phyloP scores from a whole-genome alignment of 2,329 filamentous ascomycete species.

The Celoporthe dispersa region DNA sequence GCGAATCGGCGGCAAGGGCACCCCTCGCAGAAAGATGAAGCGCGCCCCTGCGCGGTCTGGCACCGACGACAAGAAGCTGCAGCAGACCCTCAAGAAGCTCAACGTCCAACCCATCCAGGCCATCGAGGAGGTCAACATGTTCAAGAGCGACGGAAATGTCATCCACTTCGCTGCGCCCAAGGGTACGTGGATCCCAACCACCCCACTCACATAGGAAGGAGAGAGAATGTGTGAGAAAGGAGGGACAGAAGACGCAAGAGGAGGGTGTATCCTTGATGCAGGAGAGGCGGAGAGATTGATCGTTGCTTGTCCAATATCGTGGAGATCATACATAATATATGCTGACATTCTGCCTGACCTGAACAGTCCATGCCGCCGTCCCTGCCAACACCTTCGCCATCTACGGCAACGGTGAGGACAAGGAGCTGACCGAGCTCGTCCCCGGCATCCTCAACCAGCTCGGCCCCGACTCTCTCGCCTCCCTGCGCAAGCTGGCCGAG shows the following conservation, averaged over 20 bases:
- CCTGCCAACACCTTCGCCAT: constrained; percentile 99
- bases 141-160: constrained; percentile 99
- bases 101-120: constrained; percentile 99
- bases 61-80: constrained; percentile 99
- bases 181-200: constrained; percentile 59
- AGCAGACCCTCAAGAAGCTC: constrained; percentile 96
- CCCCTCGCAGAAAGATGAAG: constrained; percentile 97
- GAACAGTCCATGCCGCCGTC: constrained; percentile 91
- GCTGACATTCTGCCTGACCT: constrained; percentile 23
- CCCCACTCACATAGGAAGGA: neutral
- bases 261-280: neutral
- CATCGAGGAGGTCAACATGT: constrained; percentile 99
- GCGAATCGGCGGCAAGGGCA: constrained; percentile 90
- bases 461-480: constrained; percentile 95
- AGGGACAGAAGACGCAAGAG: neutral
- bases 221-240: neutral
- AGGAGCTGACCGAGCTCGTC: constrained; percentile 99
- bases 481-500: constrained; percentile 97
- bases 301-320: too few relatives aligned
- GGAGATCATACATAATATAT: neutral
- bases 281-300: neutral
- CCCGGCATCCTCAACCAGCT: constrained; percentile 99
- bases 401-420: constrained; percentile 98
- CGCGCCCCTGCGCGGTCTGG: constrained; percentile 91
- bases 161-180: constrained; percentile 99